Base-by-base conservation (phyloP, 1,284 basidiomycete species). In the Microbotryum violaceum region DNA sequence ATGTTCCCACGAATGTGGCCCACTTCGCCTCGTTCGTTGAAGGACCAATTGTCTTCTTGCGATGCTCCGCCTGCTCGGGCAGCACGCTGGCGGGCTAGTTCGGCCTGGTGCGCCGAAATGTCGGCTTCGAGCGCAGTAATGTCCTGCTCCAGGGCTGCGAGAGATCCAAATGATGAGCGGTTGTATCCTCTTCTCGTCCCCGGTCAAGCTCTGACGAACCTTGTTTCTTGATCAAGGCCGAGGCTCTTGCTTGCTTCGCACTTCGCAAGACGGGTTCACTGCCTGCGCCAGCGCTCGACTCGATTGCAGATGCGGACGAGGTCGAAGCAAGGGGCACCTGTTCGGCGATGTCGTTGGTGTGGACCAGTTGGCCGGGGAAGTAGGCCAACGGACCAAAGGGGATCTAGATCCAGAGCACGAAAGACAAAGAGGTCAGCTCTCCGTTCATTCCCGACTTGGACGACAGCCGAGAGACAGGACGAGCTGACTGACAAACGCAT, bases 281-380 rank as follows among this genome's bases (percentile, higher is more conserved):
- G n/a, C 5, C 31, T 6, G 44, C n/a, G 9, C 18, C 49, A 12
- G 29, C 16, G 6, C 21, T 10, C 7, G 29, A 31, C 18, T 44
- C 7, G 29, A 21, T 37, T 7, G 46, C 9, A 3, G 31, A 18
- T 3, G 54, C n/a, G 8, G 29, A 14, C 20, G 54, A 49, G 14
- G 54, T 31, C 20, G 48, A 14, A 52, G 27, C 6, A 37, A 48
- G n/a, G 51, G 1, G 10, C 21, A 33, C 18, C 57, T 7, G 7
- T 25, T 49, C 23, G 3, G 62, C 60, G 45, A 68, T 62, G 58
- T 68, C 64, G 62, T 68, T 68, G 25, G 66, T 68, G 55, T 68
- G 66, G 3, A 66, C 37, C 37, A 68, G 56, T 42, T 63, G 57
- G 10, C 66, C 66, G 2, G 56, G 57, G 33, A 68, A 62, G 58